Conservation (phyloP, 768 basidiomycete genomes). For the Sporobolomyces roseus region DNA sequence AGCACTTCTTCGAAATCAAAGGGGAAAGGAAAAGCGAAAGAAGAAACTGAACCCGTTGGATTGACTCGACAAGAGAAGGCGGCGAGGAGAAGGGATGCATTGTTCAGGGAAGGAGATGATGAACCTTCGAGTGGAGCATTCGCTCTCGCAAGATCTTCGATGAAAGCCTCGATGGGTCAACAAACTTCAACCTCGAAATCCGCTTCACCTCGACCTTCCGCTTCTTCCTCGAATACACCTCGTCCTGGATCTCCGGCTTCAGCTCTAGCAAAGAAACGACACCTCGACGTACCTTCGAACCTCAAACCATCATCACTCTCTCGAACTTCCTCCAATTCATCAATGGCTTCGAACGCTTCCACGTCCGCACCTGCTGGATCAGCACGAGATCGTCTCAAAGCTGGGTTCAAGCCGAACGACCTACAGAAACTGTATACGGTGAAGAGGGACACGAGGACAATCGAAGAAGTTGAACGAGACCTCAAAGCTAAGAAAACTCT, state of each 20-base stretch:
- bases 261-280: slow-evolving; percentile 4
- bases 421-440: slow-evolving; percentile 34
- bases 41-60: slow-evolving; percentile 2
- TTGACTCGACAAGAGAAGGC: slow-evolving; percentile 27
- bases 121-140: slow-evolving; percentile 35
- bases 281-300: not conserved
- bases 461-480: slow-evolving; percentile 45
- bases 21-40: slow-evolving; percentile 20
- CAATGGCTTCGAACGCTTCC: not conserved
- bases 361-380: not conserved
- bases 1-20: not conserved
- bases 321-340: not conserved
- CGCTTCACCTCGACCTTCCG: slow-evolving; percentile 8
- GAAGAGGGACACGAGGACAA: slow-evolving; percentile 44
- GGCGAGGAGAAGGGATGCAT: slow-evolving; percentile 14
- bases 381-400: slow-evolving; percentile 38
- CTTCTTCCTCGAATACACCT: not conserved
- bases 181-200: not conserved
- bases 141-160: slow-evolving; percentile 25
- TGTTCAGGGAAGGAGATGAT: slow-evolving; percentile 38
- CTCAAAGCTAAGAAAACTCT: slow-evolving; percentile 29
- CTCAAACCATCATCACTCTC: not conserved
- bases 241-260: slow-evolving; percentile 2
- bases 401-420: slow-evolving; percentile 25
- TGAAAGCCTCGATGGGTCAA: not conserved